These are phyloP conservation scores for Entophlyctis luteolus DNA, from an alignment of 192 early-diverging fungal species.

Conservation along the genomic window DNA sequence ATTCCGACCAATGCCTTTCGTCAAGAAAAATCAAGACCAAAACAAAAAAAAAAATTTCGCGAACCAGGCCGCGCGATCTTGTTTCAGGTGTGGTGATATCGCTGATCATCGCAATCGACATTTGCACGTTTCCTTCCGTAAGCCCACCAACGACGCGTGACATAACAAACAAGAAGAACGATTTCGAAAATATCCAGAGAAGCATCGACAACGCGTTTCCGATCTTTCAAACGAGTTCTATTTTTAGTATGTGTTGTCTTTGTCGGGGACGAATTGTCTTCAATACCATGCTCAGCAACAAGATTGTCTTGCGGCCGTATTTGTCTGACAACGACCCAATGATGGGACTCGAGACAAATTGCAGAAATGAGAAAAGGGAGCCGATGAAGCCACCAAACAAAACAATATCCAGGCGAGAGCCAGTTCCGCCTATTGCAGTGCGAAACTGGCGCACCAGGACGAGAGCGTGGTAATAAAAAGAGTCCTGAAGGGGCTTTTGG, in stretches of 20 bases:
- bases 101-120: conserved; percentile 91
- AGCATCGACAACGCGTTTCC: conserved; percentile 86
- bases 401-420: conserved; percentile 60
- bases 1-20: conserved; percentile 87
- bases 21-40: background rate
- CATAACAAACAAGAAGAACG: conserved; percentile 79
- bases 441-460: conserved; percentile 41
- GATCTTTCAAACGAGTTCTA: conserved; percentile 42
- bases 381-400: conserved; percentile 89
- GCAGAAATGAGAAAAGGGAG: conserved; percentile 89
- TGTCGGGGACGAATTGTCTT: background rate
- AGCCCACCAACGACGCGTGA: conserved; percentile 87
- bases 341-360: conserved; percentile 78
- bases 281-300: conserved; percentile 80
- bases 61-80: conserved; percentile 77
- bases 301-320: conserved; percentile 73
- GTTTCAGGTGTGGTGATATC: conserved; percentile 80
- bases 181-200: conserved; percentile 83
- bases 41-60: background rate
- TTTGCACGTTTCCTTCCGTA: conserved; percentile 96
- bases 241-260: too few relatives aligned
- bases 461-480: conserved; percentile 37
- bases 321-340: conserved; percentile 79
- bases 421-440: conserved; percentile 31
- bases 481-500: too few relatives aligned